Evolutionary conservation across 352 stramenopile species (phyloP).

Genomic region (Phytophthora pini): DNA sequence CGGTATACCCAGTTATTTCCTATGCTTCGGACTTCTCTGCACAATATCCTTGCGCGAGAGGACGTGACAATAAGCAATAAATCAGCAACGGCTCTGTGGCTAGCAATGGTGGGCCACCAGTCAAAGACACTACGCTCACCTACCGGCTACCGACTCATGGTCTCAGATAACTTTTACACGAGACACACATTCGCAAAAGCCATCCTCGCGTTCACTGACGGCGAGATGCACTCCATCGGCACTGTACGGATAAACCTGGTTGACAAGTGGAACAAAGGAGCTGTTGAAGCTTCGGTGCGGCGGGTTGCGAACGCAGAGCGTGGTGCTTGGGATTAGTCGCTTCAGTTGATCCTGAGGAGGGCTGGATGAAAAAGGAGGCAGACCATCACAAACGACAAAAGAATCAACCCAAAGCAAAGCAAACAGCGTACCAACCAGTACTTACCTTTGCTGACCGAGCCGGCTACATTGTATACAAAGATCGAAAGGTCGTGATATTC

Average conservation of each 20-base stretch:
- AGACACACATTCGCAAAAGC: conserved; percentile 3
- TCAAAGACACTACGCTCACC: not conserved
- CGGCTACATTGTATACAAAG: conserved; percentile 5
- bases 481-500: conserved; percentile 8
- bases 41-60: not conserved
- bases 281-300: not conserved
- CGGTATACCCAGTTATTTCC: conserved; percentile 7
- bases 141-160: not conserved
- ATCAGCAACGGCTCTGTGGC: conserved; percentile 1
- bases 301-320: not conserved
- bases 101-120: conserved; percentile 17
- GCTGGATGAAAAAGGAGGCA: not conserved
- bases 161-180: conserved; percentile 16
- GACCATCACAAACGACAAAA: not conserved
- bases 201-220: not conserved
- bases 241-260: not conserved
- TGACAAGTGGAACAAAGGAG: not conserved
- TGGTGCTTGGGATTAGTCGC: not conserved
- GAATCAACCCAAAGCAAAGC: not conserved
- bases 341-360: not conserved
- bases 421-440: not conserved
- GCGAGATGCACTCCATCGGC: not conserved
- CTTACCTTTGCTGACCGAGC: not conserved
- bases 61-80: not conserved
- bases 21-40: not conserved